phyloP scores from a whole-genome alignment of 2,329 filamentous ascomycete genomes.

The Cryphonectria radicalis region DNA sequence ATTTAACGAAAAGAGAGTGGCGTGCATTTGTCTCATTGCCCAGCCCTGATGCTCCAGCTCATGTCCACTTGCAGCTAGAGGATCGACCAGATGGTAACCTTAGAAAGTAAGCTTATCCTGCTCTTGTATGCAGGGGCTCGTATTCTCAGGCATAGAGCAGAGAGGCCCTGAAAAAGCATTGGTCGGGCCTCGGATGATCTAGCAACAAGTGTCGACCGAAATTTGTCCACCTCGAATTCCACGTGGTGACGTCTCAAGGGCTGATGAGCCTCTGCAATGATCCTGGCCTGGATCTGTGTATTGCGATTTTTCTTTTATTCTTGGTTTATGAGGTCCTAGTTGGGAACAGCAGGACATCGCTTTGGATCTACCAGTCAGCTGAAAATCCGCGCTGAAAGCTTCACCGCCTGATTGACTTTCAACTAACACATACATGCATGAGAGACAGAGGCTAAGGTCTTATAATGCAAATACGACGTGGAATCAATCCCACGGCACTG shows the following conservation, averaged over 20 bases:
- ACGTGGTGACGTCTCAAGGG: neutral
- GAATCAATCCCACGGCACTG: neutral
- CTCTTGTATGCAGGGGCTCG: neutral
- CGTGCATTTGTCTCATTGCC: neutral
- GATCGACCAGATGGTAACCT: neutral
- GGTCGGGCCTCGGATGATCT: neutral
- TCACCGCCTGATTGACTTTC: neutral
- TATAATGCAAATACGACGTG: neutral
- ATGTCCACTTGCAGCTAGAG: neutral
- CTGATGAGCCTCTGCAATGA: neutral
- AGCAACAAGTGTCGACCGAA: neutral
- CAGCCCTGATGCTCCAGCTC: neutral
- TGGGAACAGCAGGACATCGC: neutral
- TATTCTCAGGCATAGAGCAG: neutral
- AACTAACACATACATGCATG: neutral
- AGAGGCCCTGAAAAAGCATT: neutral
- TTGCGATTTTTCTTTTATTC: neutral
- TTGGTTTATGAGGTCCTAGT: too few species aligned
- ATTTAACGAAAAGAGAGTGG: neutral
- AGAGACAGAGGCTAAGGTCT: neutral
- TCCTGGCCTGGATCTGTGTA: neutral
- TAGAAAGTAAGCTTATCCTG: conserved; percentile 1
- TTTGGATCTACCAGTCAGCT: neutral
- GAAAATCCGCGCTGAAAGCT: neutral
- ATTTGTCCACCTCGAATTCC: neutral